Base-by-base conservation (phyloP, 768 basidiomycete species). In the Amanita jacksonii region DNA sequence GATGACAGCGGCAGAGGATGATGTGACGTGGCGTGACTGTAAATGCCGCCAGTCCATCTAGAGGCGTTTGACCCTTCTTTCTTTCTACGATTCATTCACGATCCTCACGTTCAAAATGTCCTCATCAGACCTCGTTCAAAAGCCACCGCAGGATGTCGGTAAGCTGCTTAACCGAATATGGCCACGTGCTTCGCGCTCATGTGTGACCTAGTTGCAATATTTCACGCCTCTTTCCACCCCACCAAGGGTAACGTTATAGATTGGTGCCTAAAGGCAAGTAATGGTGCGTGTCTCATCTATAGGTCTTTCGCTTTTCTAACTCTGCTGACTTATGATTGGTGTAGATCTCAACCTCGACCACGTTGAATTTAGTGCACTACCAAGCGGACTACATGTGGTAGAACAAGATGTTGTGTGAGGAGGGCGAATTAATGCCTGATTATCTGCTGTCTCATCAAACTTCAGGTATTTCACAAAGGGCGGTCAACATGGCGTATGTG, bases 201-300 rank as follows among this genome's bases (percentile, higher is more conserved):
- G 10, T 10, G 13, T 30, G 7, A 15, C 12, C 5, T 52, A 88
- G 86, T 85, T 55, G 83, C 85, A 8, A 81, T 88, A 57, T 89
- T 88, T 49, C 85, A 89, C 61, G 72, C 80, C 13, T 85, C 85
- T 5, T 90, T 90, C 54, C 87, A 90, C 62, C 82, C 85, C 1
- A 90, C 85, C 16, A 73, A 76, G 51, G 87, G 87, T 10, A 88
- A 87, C 57, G 58, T 79, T 10, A 66, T 89, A 10, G 86, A 89
- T 60, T 90, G 88, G 87, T 77, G 71, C 34, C 56, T 83, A 23
- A 85, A 79, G 54, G 76, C 78, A 7, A 77, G 67, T 56, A 74
- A 85, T 48, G 83, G 85, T 81, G 33, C 33, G 69, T 52, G 12
- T 8, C 8, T 1, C 4, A 28, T 41, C 4, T 8, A 15, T 6